A percentile compares a stretch with the other conserved stretches of the same genome.
Evolutionary conservation across 352 stramenopile genomes (phyloP).

Genomic region (Pythium sp.): DNA sequence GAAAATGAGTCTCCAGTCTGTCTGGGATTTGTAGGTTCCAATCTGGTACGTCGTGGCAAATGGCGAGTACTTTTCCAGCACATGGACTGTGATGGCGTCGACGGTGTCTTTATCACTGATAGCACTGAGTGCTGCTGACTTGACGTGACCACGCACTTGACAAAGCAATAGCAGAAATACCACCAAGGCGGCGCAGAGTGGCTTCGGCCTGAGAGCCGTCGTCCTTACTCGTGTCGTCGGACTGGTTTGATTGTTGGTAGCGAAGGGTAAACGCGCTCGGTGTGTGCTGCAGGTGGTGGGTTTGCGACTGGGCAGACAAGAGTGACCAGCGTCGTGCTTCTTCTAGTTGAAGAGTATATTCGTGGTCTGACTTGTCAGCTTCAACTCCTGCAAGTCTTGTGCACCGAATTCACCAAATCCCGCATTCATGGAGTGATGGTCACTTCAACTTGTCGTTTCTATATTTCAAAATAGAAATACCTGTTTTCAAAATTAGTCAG

Average conservation of each 20-base stretch:
- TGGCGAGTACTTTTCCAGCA: not conserved
- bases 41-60: not conserved
- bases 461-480: not conserved
- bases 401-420: not conserved
- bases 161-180: not conserved
- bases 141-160: not conserved
- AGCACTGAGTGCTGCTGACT: not conserved
- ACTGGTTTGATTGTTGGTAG: too few species aligned
- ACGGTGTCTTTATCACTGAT: not conserved
- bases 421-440: not conserved
- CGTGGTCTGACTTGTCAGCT: not conserved
- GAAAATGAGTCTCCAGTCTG: not conserved
- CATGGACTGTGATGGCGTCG: not conserved
- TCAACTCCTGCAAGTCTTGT: not conserved
- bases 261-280: too few species aligned
- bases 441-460: not conserved
- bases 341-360: not conserved
- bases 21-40: not conserved
- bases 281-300: not conserved
- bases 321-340: not conserved
- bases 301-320: not conserved
- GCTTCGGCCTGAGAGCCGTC: not conserved
- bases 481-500: too few species aligned
- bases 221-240: not conserved
- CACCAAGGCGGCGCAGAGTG: not conserved